Evolutionary conservation across 2,329 filamentous ascomycete genomes (phyloP).

Genomic region (Fusarium sp.): DNA sequence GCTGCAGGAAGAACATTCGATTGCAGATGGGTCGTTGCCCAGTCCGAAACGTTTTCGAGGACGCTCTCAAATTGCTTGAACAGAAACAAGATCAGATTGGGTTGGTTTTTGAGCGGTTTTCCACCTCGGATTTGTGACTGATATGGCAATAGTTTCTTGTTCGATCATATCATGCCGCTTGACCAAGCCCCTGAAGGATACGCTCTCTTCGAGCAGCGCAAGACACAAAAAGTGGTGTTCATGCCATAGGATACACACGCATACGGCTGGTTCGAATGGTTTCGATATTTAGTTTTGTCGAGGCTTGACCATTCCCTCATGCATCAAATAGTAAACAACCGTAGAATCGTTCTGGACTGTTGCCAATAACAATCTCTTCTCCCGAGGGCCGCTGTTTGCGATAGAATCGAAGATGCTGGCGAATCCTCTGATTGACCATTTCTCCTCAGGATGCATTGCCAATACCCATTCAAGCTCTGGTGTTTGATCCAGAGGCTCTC

Average conservation of each 20-base stretch:
- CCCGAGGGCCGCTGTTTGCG: constrained; percentile 55
- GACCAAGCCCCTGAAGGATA: constrained; percentile 73
- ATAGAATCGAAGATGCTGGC: constrained; percentile 75
- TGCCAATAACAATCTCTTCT: constrained; percentile 77
- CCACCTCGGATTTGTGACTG: constrained; percentile 5
- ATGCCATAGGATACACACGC: constrained; percentile 53
- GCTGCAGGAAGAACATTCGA: constrained; percentile 71
- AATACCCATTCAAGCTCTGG: constrained; percentile 79
- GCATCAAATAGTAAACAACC: constrained; percentile 83
- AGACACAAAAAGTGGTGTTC: constrained; percentile 79
- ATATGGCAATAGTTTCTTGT: constrained; percentile 71
- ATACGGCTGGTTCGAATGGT: not conserved
- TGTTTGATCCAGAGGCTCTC: constrained; percentile 55
- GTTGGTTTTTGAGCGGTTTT: constrained; percentile 55
- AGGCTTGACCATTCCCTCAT: constrained; percentile 88
- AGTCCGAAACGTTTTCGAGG: constrained; percentile 73
- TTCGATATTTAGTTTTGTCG: constrained; percentile 71
- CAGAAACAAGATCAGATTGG: constrained; percentile 72
- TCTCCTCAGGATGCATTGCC: constrained; percentile 76
- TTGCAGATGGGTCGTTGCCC: constrained; percentile 81
- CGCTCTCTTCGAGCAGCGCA: constrained; percentile 75
- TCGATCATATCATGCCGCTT: constrained; percentile 77
- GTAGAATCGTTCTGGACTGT: constrained; percentile 83
- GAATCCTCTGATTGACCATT: constrained; percentile 73
- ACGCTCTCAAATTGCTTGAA: constrained; percentile 70